Base-by-base conservation (phyloP, 1,284 basidiomycete species). In the Cryptococcus jaspeensis region DNA sequence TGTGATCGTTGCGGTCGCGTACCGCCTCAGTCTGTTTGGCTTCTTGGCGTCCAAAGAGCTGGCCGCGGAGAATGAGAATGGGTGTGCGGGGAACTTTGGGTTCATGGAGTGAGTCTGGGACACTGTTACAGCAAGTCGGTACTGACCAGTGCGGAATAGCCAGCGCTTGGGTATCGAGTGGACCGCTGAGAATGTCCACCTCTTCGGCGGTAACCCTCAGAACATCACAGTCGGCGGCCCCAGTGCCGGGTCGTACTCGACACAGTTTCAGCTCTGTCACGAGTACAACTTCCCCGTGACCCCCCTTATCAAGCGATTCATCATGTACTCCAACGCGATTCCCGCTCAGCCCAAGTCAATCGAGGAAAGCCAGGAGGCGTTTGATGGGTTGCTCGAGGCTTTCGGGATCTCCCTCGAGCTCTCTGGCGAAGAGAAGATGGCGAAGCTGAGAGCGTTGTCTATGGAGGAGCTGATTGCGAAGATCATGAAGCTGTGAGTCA, bases 191-290 rank as follows among this genome's bases (percentile, higher is more conserved):
- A 63, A 76, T 58, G 69, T 71, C 8, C 43, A 56, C 47, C 47
- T 64, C 47, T 72, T 75, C 41, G 66, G 69, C 16, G 75, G 71
- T 6, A 64, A 73, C 53, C 63, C 60, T 1, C 18, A 52, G 39
- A 66, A 66, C 50, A 65, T 77, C 50, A 71, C 72, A 7, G 61
- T 76, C 25, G 66, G 58, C 11, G 75, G 75, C 5, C 60, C 70
- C 2, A 67, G 64, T 0, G 75, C 75, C 1, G 75, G 75, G 13
- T 70, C 75, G 5, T 64, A 71, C 66, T 48, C 66, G 5, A 62
- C 63, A 2, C 62, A 76, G 40, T 64, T 47, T 9, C 56, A 58
- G 36, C 20, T 46, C 15, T 20, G 49, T 5, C 47, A 58, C 25
- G 56, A 58, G 20, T 50, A 28, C 36, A 58, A 41, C 46, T 47